phyloP scores from a whole-genome alignment of 805 yeast species.

The Candida cerambycidarum region DNA sequence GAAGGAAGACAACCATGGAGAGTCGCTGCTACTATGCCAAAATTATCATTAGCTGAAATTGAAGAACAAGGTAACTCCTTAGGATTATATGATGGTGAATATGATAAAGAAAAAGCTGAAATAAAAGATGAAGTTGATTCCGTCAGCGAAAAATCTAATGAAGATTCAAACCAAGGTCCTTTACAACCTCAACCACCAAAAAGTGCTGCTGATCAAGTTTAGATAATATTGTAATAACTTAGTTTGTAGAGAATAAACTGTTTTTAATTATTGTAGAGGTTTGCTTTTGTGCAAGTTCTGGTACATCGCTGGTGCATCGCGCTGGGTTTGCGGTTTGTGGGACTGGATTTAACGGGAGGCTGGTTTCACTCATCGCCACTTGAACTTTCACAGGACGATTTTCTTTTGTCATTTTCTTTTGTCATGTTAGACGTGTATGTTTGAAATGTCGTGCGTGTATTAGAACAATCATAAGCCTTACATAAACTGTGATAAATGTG shows the following conservation, averaged over 20 bases:
- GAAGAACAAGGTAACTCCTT: conserved; percentile 59
- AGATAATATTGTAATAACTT: no score
- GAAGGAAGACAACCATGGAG: conserved; percentile 61
- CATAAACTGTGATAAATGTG: no score
- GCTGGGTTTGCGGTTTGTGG: no score
- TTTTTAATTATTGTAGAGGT: background rate
- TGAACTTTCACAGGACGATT: no score
- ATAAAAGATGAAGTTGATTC: conserved; percentile 25
- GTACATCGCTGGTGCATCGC: no score
- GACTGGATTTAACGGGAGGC: no score
- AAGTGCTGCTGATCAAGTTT: conserved; percentile 8
- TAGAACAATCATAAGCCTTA: no score
- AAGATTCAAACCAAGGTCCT: conserved; percentile 9
- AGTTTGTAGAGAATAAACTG: background rate
- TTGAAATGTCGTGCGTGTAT: no score
- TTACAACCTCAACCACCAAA: conserved; percentile 10
- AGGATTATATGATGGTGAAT: conserved; percentile 52
- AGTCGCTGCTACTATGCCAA: conserved; percentile 64
- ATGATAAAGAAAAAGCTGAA: conserved; percentile 38
- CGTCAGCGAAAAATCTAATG: conserved; percentile 8
- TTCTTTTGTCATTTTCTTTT: no score
- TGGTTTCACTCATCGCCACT: no score
- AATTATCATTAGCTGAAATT: conserved; percentile 54
- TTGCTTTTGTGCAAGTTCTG: no score
- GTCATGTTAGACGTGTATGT: no score